Evolutionary conservation across 1,284 basidiomycete species (phyloP).

Genomic region (Puccinia polysora): DNA sequence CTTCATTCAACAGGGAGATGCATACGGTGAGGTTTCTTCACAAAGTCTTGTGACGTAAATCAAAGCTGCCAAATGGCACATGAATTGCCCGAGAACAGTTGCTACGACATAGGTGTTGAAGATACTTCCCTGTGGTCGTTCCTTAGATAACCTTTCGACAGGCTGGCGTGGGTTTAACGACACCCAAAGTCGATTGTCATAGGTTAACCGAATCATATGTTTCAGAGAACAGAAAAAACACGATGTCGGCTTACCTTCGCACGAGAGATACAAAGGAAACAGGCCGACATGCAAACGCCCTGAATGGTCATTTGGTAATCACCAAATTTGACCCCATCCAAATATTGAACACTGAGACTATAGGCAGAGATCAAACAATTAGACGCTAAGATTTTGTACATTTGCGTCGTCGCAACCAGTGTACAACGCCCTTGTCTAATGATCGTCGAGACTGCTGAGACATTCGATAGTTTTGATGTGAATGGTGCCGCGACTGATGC

Average conservation of each 20-base stretch:
- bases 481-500: conserved; percentile 94
- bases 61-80: conserved; percentile 78
- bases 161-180: no score
- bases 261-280: conserved; percentile 91
- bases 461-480: conserved; percentile 89
- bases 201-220: no score
- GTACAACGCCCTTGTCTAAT: conserved; percentile 95
- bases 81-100: conserved; percentile 84
- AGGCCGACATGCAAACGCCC: conserved; percentile 85
- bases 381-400: conserved; percentile 96
- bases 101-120: conserved; percentile 90
- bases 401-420: conserved; percentile 90
- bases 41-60: conserved; percentile 84
- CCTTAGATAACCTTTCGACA: conserved; percentile 81
- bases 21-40: conserved; percentile 71
- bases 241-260: conserved; percentile 68
- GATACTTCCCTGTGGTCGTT: conserved; percentile 85
- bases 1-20: no score
- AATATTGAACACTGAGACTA: conserved; percentile 87
- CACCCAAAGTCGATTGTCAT: no score
- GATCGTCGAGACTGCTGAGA: conserved; percentile 90
- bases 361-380: conserved; percentile 96
- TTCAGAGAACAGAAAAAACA: no score
- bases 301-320: conserved; percentile 63
- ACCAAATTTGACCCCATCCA: conserved; percentile 95